Percentiles rank a stretch among this genome's conserved stretches.
Conservation (phyloP, 805 yeast species). For the Candida cerambycidarum region DNA sequence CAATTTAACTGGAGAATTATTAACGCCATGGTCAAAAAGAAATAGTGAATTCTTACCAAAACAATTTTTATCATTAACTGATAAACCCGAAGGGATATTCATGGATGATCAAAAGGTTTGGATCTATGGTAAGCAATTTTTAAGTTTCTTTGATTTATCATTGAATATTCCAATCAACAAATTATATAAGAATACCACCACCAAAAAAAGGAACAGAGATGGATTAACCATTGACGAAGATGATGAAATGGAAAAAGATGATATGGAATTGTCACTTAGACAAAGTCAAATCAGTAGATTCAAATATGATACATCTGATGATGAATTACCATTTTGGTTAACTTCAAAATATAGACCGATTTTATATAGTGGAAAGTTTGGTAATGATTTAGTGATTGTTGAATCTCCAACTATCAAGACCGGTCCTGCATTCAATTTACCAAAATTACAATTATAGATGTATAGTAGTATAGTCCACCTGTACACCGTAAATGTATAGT, state of each 20-base stretch:
- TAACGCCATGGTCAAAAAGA: conserved; percentile 76
- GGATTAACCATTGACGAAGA: conserved; percentile 37
- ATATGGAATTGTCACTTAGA: conserved; percentile 27
- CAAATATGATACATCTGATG: conserved; percentile 41
- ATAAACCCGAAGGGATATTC: conserved; percentile 74
- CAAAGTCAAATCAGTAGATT: conserved; percentile 30
- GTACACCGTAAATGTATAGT: background rate
- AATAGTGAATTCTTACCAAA: conserved; percentile 76
- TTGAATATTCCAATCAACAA: conserved; percentile 51
- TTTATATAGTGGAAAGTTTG: conserved; percentile 57
- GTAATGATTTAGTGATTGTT: conserved; percentile 63
- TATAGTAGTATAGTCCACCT: background rate
- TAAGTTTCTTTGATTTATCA: conserved; percentile 68
- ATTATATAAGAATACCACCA: conserved; percentile 24
- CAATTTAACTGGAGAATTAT: conserved; percentile 25
- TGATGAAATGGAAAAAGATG: conserved; percentile 26
- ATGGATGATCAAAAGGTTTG: conserved; percentile 52
- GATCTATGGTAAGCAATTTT: conserved; percentile 88
- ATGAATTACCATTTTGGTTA: conserved; percentile 61
- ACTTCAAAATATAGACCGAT: conserved; percentile 75
- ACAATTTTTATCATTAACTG: conserved; percentile 55
- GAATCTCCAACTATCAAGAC: conserved; percentile 71
- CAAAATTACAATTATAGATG: conserved; percentile 45
- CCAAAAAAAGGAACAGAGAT: conserved; percentile 45
- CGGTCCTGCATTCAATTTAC: conserved; percentile 64